These are phyloP conservation scores for Bipolaris victoriae DNA, from an alignment of 2,329 filamentous ascomycete genomes.

Conservation along the genomic window DNA sequence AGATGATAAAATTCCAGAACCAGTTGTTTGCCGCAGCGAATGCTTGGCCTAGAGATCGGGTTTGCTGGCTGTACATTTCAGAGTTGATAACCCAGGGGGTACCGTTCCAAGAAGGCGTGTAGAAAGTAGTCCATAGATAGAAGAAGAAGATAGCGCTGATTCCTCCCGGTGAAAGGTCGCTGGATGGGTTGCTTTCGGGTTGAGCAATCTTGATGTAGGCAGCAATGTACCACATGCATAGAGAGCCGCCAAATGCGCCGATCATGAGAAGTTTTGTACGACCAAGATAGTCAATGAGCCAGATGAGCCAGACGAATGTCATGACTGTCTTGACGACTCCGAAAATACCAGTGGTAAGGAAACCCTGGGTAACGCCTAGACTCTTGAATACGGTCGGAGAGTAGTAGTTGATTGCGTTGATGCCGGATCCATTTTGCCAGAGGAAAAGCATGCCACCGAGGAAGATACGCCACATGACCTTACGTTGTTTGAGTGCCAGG, in stretches of 20 bases:
- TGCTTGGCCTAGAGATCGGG: conserved; percentile 65
- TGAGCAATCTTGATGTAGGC: conserved; percentile 63
- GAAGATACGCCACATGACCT: conserved; percentile 73
- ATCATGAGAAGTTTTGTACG: conserved; percentile 68
- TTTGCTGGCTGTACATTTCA: conserved; percentile 77
- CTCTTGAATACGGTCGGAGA: conserved; percentile 72
- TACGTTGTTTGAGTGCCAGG: conserved; percentile 45
- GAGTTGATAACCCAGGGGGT: conserved; percentile 76
- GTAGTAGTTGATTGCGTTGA: conserved; percentile 79
- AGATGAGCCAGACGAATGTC: conserved; percentile 72
- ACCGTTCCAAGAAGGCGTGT: conserved; percentile 74
- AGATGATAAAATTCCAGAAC: conserved; percentile 74
- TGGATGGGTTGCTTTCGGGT: conserved; percentile 42
- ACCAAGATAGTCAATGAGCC: conserved; percentile 69
- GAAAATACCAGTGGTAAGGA: conserved; percentile 67
- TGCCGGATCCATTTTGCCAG: conserved; percentile 78
- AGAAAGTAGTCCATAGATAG: conserved; percentile 75
- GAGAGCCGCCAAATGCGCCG: conserved; percentile 65
- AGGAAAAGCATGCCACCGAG: conserved; percentile 78
- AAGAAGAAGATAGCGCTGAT: conserved; percentile 73
- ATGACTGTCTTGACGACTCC: conserved; percentile 63
- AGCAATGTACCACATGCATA: conserved; percentile 70
- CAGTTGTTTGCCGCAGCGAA: conserved; percentile 65
- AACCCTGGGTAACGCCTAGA: conserved; percentile 65
- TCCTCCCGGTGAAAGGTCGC: conserved; percentile 54